Conservation (phyloP, 2,329 filamentous ascomycete species). For the Penicillium verrucosum region DNA sequence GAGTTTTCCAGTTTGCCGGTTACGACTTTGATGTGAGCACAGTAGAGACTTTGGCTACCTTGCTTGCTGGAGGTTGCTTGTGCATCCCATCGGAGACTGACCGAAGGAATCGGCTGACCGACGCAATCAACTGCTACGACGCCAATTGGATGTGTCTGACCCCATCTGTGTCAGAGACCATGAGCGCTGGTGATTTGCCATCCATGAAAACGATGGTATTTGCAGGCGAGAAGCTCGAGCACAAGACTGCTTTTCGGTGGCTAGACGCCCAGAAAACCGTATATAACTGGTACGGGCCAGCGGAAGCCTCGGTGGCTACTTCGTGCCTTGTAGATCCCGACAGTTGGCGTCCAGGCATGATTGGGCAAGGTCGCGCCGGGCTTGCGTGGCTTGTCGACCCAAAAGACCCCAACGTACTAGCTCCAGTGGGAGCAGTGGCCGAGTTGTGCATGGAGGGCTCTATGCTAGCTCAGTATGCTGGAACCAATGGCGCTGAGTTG, state of each 20-base stretch:
- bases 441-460: neutral
- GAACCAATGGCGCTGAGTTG: neutral
- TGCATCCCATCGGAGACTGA: neutral
- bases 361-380: neutral
- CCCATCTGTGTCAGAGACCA: neutral
- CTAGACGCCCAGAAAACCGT: neutral
- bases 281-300: neutral
- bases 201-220: neutral
- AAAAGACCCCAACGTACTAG: neutral
- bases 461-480: neutral
- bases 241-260: neutral
- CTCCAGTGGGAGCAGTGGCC: neutral
- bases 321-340: neutral
- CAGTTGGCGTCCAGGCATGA: neutral
- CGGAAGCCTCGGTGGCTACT: neutral
- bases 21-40: neutral
- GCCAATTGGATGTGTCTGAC: neutral
- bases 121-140: neutral
- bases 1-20: neutral
- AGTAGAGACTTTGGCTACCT: neutral
- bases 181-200: neutral
- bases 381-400: neutral
- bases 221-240: neutral
- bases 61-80: neutral
- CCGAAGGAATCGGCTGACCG: neutral